A percentile compares a stretch with the other conserved stretches of the same genome.
These are phyloP conservation scores for Maudiozyma pseudohumilis DNA, from an alignment of 805 yeast genomes.

Conservation along the genomic window DNA sequence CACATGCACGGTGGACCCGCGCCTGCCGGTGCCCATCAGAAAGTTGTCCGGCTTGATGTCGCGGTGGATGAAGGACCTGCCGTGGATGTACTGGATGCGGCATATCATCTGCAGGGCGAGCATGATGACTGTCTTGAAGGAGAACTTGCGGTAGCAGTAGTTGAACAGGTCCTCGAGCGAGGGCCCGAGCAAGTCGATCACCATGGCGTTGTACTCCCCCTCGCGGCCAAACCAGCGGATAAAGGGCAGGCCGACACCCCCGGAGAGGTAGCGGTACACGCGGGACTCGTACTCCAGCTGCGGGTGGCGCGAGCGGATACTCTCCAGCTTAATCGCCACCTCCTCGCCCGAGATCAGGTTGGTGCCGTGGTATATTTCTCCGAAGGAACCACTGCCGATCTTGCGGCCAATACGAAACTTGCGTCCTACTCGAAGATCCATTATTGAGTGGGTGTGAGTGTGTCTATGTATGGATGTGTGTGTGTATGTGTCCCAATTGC, in stretches of 20 bases:
- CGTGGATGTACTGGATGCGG: conserved; percentile 91
- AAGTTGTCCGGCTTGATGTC: conserved; percentile 85
- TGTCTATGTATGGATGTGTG: not conserved
- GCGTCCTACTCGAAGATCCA: conserved; percentile 87
- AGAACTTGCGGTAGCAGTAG: conserved; percentile 89
- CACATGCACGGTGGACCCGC: conserved; percentile 93
- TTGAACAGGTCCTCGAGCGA: conserved; percentile 91
- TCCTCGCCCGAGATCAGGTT: conserved; percentile 95
- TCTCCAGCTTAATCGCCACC: conserved; percentile 93
- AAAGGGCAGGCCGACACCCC: conserved; percentile 97
- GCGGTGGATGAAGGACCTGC: conserved; percentile 81
- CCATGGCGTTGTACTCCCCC: conserved; percentile 96
- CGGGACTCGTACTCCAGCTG: conserved; percentile 96
- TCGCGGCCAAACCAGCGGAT: conserved; percentile 96
- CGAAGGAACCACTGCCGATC: conserved; percentile 96
- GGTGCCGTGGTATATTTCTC: conserved; percentile 90
- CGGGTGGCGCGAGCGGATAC: conserved; percentile 88
- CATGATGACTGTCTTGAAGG: conserved; percentile 85
- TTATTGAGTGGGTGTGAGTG: conserved; percentile 8
- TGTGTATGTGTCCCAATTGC: not conserved
- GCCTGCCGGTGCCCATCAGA: conserved; percentile 79
- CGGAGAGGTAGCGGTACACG: conserved; percentile 88
- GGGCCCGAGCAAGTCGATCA: conserved; percentile 91
- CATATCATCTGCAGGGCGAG: conserved; percentile 92
- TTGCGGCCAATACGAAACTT: conserved; percentile 91